Evolutionary conservation across 1,139 yeast genomes (phyloP), one percentile per base, ranked within the genome.

Genomic region (Suhomyces choctaworum): DNA sequence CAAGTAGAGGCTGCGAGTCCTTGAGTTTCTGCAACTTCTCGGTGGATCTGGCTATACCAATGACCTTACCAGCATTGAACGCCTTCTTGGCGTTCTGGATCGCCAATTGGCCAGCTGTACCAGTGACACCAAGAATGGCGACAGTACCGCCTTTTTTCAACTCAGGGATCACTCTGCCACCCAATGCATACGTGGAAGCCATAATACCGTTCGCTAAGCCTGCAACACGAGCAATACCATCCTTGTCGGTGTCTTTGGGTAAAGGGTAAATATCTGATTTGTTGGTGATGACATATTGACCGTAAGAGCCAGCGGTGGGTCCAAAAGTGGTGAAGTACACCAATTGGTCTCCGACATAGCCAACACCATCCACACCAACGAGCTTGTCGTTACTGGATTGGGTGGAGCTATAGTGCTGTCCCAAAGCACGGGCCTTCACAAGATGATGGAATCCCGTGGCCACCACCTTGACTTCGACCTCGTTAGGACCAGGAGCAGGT

Each of bases 401-500:
- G 6, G 15, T 15, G 3, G 26, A 36, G 5, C 47, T 39, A 23
- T 48, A 50, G 29, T 51, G 56, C 2, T 16, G 23, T 11, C 56
- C 54, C 13, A 42, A 28, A 2, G 55, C 56, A 23, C 53, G 37
- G 7, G 29, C 41, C 31, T 41, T 45, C 11, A 47, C 53, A 11
- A 51, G 37, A 37, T 47, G 52, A 25, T 43, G 45, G 35, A 34
- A 45, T 5, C 56, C 56, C 1, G 32, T 42, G 4, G 54, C 54
- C 12, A 47, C 13, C 2, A 47, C 52, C 33, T 43, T 41, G 23
- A 50, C 42, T 7, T 39, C 35, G 4, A 44, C 44, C 28, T 51
- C 48, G n/a, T 41, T 48, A 7, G 15, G 40, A 4, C 15, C 25
- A 7, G 50, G 44, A 7, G 35, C 32, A 2, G 31, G 16, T 11